Evolutionary conservation across 768 basidiomycete species (phyloP).

Genomic region (Leucocoprinus leucothites): DNA sequence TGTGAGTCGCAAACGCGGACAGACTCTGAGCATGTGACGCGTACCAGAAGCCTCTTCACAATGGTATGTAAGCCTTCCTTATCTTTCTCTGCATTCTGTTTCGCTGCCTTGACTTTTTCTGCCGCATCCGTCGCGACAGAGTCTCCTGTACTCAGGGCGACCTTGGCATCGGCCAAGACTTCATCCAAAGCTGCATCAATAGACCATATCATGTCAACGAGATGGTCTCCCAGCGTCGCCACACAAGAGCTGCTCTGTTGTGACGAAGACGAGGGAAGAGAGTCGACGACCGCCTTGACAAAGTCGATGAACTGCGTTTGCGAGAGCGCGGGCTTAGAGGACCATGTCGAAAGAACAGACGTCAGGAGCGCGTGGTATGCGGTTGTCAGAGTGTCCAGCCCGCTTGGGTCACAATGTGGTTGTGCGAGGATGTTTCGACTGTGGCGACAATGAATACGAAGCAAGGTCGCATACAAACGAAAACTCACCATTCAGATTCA

Average conservation of each 20-base stretch:
- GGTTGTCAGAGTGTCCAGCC: conserved; percentile 56
- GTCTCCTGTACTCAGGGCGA: conserved; percentile 34
- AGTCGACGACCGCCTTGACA: conserved; percentile 55
- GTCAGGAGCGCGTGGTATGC: conserved; percentile 68
- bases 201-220: conserved; percentile 83
- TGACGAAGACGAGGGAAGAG: conserved; percentile 67
- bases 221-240: conserved; percentile 59
- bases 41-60: conserved; percentile 60
- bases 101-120: conserved; percentile 42
- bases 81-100: conserved; percentile 57
- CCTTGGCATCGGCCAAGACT: conserved; percentile 52
- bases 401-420: conserved; percentile 55
- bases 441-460: conserved; percentile 11
- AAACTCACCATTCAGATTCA: conserved; percentile 57
- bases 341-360: conserved; percentile 56
- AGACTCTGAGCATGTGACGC: conserved; percentile 23
- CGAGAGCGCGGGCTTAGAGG: conserved; percentile 43
- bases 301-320: conserved; percentile 56
- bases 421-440: conserved; percentile 63
- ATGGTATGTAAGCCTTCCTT: conserved; percentile 56
- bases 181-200: conserved; percentile 78
- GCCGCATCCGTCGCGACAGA: conserved; percentile 20
- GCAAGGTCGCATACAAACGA: conserved; percentile 15
- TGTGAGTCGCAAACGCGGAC: conserved; percentile 9
- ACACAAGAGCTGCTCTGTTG: conserved; percentile 34